phyloP scores from a whole-genome alignment of 1,139 yeast species.

The Sugiyamaella neomexicana region DNA sequence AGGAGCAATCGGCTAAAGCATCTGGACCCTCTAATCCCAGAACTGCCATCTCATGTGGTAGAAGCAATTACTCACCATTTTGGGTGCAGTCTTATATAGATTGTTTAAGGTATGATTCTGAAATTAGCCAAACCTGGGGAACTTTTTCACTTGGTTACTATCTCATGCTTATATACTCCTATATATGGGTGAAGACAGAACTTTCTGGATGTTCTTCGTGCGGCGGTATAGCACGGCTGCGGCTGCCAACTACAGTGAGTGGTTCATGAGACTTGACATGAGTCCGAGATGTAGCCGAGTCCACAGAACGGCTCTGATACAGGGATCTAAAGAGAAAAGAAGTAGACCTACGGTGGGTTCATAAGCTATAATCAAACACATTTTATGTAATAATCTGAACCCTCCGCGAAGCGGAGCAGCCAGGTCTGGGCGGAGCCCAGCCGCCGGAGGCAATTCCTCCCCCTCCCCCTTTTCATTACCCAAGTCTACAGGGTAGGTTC shows the following conservation, averaged over 20 bases:
- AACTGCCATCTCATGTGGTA: too few species aligned
- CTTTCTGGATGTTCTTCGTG: constrained; percentile 10
- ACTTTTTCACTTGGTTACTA: not conserved
- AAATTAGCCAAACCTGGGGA: constrained; percentile 11
- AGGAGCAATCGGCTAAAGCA: too few species aligned
- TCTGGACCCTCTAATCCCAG: too few species aligned
- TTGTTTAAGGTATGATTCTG: not conserved
- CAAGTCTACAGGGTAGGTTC: constrained; percentile 19
- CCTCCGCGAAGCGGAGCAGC: not conserved
- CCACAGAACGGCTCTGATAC: too few species aligned
- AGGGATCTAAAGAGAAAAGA: too few species aligned
- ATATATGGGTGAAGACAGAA: constrained; percentile 13
- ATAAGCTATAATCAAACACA: too few species aligned
- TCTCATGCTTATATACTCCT: not conserved
- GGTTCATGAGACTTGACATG: too few species aligned
- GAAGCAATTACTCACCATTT: constrained; percentile 4
- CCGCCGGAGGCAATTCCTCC: constrained; percentile 5
- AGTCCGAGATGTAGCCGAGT: not conserved
- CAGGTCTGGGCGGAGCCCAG: constrained; percentile 7
- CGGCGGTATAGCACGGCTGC: constrained; percentile 10
- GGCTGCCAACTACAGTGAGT: not conserved
- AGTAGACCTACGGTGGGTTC: too few species aligned
- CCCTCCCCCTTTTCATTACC: not conserved
- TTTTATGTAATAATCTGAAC: not conserved
- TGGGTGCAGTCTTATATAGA: not conserved